Percentiles rank a stretch among this genome's conserved stretches.
Conservation (phyloP, 148 eudicot species). For the Nyssa sinensis region DNA sequence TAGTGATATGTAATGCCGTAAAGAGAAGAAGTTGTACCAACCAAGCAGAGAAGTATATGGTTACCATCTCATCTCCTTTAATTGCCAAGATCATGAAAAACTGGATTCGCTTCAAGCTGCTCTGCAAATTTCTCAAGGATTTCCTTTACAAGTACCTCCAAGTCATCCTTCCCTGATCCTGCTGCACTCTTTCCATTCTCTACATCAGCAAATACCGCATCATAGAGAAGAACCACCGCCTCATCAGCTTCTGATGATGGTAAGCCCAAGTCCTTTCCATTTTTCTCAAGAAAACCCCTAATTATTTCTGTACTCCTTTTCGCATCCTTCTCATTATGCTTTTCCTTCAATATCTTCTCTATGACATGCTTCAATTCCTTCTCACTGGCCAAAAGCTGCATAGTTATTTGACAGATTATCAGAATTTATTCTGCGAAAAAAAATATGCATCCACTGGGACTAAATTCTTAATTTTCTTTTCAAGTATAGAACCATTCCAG, state of each 20-base stretch:
- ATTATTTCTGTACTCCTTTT: constrained; percentile 27
- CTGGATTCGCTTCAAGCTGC: constrained; percentile 51
- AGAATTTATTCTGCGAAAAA: too few relatives aligned
- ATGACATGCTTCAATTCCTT: constrained; percentile 29
- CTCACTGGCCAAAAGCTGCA: constrained; percentile 50
- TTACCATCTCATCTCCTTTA: background rate
- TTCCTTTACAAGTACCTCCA: constrained; percentile 32
- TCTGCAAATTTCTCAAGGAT: constrained; percentile 48
- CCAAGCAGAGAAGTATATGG: background rate
- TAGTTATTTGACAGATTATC: background rate
- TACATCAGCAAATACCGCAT: constrained; percentile 39
- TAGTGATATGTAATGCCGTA: background rate
- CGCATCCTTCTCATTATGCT: constrained; percentile 12
- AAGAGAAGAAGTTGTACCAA: background rate
- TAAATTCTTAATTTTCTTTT: background rate
- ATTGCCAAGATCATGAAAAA: constrained; percentile 34
- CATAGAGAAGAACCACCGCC: constrained; percentile 42
- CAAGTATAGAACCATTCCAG: background rate
- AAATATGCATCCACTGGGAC: too few relatives aligned
- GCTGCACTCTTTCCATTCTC: constrained; percentile 19
- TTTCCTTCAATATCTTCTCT: constrained; percentile 40
- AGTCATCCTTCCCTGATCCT: constrained; percentile 31
- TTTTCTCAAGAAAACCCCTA: constrained; percentile 42
- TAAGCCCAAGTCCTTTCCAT: constrained; percentile 42
- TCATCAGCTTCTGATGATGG: constrained; percentile 48